phyloP scores from a whole-genome alignment of 129 eudicot genomes.

The Rutidosis leptorrhynchoides region DNA sequence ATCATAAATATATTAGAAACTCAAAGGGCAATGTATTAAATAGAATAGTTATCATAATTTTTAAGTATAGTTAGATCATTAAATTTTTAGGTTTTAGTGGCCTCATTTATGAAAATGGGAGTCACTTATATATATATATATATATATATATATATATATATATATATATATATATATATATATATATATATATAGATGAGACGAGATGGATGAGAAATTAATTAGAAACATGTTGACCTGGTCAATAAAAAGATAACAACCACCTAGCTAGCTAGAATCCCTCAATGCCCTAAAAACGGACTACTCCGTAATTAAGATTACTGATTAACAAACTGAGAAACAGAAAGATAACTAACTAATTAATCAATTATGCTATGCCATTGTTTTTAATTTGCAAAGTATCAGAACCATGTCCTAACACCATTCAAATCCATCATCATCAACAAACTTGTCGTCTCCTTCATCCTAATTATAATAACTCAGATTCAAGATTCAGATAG shows the following conservation, averaged over 20 bases:
- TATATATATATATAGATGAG: too few relatives aligned
- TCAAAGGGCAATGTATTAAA: too few relatives aligned
- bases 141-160: too few relatives aligned
- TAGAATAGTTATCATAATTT: too few relatives aligned
- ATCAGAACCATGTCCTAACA: conserved; percentile 11
- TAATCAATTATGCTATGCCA: background rate
- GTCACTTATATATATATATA: too few relatives aligned
- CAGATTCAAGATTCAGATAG: background rate
- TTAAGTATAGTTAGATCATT: too few relatives aligned
- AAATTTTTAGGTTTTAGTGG: too few relatives aligned
- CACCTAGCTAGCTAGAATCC: background rate
- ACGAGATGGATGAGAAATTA: background rate
- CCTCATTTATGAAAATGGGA: too few relatives aligned
- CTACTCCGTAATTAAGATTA: background rate
- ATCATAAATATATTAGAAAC: too few relatives aligned
- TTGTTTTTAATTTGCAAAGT: background rate
- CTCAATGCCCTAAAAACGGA: background rate
- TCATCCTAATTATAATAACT: background rate
- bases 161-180: too few relatives aligned
- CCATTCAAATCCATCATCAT: conserved; percentile 4
- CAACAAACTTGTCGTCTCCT: conserved; percentile 1
- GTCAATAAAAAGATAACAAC: conserved; percentile 3
- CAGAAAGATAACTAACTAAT: background rate
- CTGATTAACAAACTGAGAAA: background rate
- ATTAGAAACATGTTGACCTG: background rate